Evolutionary conservation across 257 asterid genomes (phyloP), one percentile per base, ranked within the genome.

Genomic region (Schizonepeta tenuifolia): DNA sequence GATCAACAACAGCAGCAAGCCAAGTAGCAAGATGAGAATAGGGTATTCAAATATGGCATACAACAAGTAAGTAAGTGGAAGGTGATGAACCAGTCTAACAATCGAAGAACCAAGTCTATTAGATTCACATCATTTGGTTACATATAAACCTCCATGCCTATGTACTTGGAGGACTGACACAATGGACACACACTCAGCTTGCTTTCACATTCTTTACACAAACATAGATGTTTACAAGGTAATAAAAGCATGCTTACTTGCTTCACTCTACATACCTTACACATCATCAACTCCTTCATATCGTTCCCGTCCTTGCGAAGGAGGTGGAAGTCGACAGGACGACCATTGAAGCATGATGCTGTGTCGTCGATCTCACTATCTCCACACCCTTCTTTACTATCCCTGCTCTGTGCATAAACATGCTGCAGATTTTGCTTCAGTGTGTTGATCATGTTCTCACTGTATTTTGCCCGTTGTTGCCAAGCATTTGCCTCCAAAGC

Each of bases 351-450:
- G 85, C 93, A 90, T 21, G 98, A 95, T 51, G 97, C 97, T 5
- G 97, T 87, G 64, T 92, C 98, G 26, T 88, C 90, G 8, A 90
- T 84, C 86, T 92, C 99, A 17, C 97, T 95, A 67, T 95, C 99
- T 20, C 99, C 99, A 72, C 97, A 90, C 54, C 99, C 99, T 86
- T 95, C 99, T 83, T 88, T 92, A 73, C 97, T 88, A 56, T 95
- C 97, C 78, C 89, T 67, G 80, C 93, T 82, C 28, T 83, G 96
- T 3, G 95, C 93, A 51, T 86, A 87, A 50, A 85, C 91, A 75
- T 87, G 96, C 63, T 89, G 95, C 14, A 95, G 88, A 72, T 85
- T 95, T 15, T 77, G 71, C 81, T 88, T 87, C 8, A 95, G 94
- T 9, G 85, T 84, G 85, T 79, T 92, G 72, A 95, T 87, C 88